phyloP scores from a whole-genome alignment of 2,329 filamentous ascomycete genomes.

The Canariomyces notabilis region DNA sequence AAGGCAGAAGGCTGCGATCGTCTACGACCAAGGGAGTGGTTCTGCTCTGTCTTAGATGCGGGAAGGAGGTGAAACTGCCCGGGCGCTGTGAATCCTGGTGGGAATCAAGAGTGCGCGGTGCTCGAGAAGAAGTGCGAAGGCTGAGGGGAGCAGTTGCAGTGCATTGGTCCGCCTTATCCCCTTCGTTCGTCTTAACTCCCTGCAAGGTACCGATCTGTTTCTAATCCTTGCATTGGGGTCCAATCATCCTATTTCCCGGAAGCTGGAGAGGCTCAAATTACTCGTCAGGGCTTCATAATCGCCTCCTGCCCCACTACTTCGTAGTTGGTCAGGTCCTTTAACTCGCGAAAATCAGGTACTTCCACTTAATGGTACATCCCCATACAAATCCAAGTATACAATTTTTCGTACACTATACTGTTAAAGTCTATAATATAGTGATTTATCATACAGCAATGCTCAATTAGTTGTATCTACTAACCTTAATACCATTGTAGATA shows the following conservation, averaged over 20 bases:
- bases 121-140: conserved; percentile 10
- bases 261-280: too few relatives aligned
- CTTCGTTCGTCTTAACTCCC: conserved; percentile 8
- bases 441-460: too few relatives aligned
- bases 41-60: conserved; percentile 15
- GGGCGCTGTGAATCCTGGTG: conserved; percentile 7
- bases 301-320: background rate
- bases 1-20: conserved; percentile 1
- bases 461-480: too few relatives aligned
- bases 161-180: conserved; percentile 14
- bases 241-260: too few relatives aligned
- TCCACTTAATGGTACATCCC: too few relatives aligned
- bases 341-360: too few relatives aligned
- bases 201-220: conserved; percentile 10
- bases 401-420: too few relatives aligned
- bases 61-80: conserved; percentile 14
- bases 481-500: too few relatives aligned
- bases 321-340: too few relatives aligned
- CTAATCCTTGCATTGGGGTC: conserved; percentile 5
- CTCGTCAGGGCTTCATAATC: too few relatives aligned
- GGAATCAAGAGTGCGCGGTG: conserved; percentile 3
- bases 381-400: too few relatives aligned
- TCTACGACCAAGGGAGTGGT: conserved; percentile 13
- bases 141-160: conserved; percentile 6
- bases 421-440: too few relatives aligned